Evolutionary conservation across 345 rosid species (phyloP).

Genomic region (Capsella bursapastoris): DNA sequence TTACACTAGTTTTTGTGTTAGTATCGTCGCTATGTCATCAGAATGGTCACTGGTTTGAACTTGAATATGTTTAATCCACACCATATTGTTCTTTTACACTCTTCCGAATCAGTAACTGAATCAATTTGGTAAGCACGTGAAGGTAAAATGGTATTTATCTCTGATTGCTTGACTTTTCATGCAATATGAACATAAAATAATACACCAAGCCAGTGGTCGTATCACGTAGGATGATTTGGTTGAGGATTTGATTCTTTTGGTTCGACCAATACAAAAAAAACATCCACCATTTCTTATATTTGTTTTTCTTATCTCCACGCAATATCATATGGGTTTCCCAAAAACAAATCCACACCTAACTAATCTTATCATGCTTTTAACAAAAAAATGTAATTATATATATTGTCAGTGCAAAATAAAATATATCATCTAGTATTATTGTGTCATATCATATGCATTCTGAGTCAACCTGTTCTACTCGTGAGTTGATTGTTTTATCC

Average conservation of each 20-base stretch:
- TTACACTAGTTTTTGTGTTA: too few relatives aligned
- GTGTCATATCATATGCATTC: slow-evolving; percentile 15
- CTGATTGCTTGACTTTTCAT: background rate
- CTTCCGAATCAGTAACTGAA: background rate
- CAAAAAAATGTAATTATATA: background rate
- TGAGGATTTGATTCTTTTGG: slow-evolving; percentile 29
- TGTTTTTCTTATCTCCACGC: slow-evolving; percentile 1
- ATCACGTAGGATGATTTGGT: slow-evolving; percentile 27
- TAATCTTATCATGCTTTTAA: slow-evolving; percentile 6
- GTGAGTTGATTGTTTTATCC: background rate
- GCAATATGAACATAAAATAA: slow-evolving; percentile 1
- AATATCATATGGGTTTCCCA: slow-evolving; percentile 4
- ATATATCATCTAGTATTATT: background rate
- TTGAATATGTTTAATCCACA: too few relatives aligned
- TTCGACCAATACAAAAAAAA: slow-evolving; percentile 22
- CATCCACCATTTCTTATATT: background rate
- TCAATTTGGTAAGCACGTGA: background rate
- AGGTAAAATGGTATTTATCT: background rate
- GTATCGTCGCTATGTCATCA: too few relatives aligned
- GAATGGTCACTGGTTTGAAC: too few relatives aligned
- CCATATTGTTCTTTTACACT: background rate
- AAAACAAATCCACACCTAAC: slow-evolving; percentile 15
- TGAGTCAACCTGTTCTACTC: slow-evolving; percentile 15
- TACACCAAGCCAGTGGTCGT: slow-evolving; percentile 9
- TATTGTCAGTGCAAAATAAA: background rate